Evolutionary conservation across 2,329 filamentous ascomycete genomes (phyloP).

Genomic region (Penicillium capsulatum): DNA sequence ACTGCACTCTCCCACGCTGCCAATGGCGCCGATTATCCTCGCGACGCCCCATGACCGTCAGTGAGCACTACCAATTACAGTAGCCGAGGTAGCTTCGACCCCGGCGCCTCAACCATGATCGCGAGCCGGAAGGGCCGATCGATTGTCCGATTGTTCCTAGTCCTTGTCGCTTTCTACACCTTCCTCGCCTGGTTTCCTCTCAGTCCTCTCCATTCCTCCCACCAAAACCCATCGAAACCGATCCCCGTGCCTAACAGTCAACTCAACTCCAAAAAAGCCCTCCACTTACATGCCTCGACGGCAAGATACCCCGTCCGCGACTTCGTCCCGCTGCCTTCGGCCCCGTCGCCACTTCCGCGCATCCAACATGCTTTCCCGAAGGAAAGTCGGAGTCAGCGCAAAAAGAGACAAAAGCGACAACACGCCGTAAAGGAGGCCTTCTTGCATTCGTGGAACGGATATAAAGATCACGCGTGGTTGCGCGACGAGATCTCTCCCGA

Average conservation of each 20-base stretch:
- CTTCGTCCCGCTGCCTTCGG: slow-evolving; percentile 69
- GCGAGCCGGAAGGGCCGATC: slow-evolving; percentile 18
- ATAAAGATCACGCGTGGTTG: slow-evolving; percentile 73
- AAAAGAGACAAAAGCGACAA: slow-evolving; percentile 61
- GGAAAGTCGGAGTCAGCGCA: slow-evolving; percentile 58
- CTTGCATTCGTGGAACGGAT: slow-evolving; percentile 74
- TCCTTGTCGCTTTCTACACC: slow-evolving; percentile 19
- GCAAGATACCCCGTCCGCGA: slow-evolving; percentile 73
- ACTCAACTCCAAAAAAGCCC: slow-evolving; percentile 10
- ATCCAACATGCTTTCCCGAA: slow-evolving; percentile 69
- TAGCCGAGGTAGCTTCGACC: too few species aligned
- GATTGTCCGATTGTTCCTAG: slow-evolving; percentile 12
- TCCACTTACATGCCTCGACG: slow-evolving; percentile 66
- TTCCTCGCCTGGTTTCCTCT: slow-evolving; percentile 18
- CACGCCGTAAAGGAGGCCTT: slow-evolving; percentile 69
- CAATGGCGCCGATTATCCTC: too few species aligned
- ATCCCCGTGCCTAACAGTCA: slow-evolving; percentile 9
- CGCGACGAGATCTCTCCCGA: slow-evolving; percentile 82
- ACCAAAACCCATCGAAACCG: slow-evolving; percentile 14
- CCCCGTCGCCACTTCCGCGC: slow-evolving; percentile 65
- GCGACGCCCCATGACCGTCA: too few species aligned
- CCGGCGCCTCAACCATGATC: too few species aligned
- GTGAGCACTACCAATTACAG: too few species aligned
- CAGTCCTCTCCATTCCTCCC: slow-evolving; percentile 4
- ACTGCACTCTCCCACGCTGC: too few species aligned